Percentiles rank a stretch among this genome's conserved stretches.
Conservation (phyloP, 2,329 filamentous ascomycete genomes). For the Ascochyta fabae region DNA sequence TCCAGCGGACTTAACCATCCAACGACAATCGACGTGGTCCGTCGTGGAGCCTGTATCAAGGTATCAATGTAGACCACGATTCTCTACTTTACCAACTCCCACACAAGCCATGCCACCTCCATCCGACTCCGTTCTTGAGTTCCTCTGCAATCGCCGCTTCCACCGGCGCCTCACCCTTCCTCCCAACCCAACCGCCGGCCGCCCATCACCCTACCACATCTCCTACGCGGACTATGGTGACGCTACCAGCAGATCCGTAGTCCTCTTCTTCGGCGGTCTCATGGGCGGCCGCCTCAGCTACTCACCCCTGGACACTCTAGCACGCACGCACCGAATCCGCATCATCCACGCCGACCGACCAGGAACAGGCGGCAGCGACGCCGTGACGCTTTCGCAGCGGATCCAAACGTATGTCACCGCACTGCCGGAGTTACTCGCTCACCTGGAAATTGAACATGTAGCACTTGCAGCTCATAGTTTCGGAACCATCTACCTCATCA, state of each 20-base stretch:
- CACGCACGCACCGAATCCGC: constrained; percentile 21
- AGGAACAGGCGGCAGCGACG: constrained; percentile 28
- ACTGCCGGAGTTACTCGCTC: constrained; percentile 23
- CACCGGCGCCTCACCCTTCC: constrained; percentile 6
- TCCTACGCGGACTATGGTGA: constrained; percentile 29
- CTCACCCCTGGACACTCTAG: constrained; percentile 25
- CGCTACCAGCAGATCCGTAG: constrained; percentile 22
- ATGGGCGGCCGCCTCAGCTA: constrained; percentile 26
- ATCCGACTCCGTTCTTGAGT: not conserved
- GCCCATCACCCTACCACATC: not conserved
- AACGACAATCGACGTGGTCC: too few relatives aligned
- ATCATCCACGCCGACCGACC: constrained; percentile 32
- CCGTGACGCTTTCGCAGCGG: constrained; percentile 20
- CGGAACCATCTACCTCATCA: constrained; percentile 31
- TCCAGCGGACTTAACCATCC: too few relatives aligned
- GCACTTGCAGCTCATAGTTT: constrained; percentile 30
- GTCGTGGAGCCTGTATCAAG: too few relatives aligned
- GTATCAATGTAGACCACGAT: too few relatives aligned
- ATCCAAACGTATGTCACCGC: constrained; percentile 24
- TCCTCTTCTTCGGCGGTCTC: constrained; percentile 32
- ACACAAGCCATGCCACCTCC: too few relatives aligned
- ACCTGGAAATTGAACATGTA: constrained; percentile 28
- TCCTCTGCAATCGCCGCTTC: constrained; percentile 21
- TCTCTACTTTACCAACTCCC: too few relatives aligned
- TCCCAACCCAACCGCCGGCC: not conserved